These are phyloP conservation scores for Yamadazyma oceani DNA, from an alignment of 1,139 yeast species.

Conservation along the genomic window DNA sequence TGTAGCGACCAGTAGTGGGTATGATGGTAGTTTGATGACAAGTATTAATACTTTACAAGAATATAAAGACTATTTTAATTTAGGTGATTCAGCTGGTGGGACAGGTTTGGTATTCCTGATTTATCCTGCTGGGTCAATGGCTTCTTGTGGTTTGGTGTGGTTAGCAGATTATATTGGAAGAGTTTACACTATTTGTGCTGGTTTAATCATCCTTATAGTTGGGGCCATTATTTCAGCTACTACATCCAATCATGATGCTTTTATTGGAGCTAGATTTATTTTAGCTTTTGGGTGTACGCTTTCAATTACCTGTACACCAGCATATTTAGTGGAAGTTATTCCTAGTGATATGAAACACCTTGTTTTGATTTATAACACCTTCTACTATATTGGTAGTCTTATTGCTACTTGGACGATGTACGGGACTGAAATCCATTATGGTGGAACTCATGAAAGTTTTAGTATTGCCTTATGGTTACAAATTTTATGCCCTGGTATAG, in stretches of 20 bases:
- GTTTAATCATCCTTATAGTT: constrained; percentile 18
- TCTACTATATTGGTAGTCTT: constrained; percentile 22
- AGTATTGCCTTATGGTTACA: constrained; percentile 19
- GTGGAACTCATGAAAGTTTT: constrained; percentile 13
- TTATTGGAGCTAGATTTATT: constrained; percentile 22
- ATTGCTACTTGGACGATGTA: constrained; percentile 23
- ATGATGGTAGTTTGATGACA: constrained; percentile 20
- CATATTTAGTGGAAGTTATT: constrained; percentile 21
- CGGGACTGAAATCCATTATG: constrained; percentile 17
- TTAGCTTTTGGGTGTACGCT: constrained; percentile 11
- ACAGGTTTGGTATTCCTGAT: constrained; percentile 24
- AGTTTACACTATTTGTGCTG: constrained; percentile 17
- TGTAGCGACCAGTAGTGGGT: constrained; percentile 19
- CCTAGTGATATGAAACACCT: constrained; percentile 19
- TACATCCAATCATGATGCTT: constrained; percentile 14
- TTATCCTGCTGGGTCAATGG: constrained; percentile 20
- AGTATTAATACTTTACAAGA: constrained; percentile 18
- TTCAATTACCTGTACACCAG: constrained; percentile 18
- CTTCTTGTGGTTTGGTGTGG: constrained; percentile 17
- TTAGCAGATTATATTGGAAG: constrained; percentile 17
- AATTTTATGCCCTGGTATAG: constrained; percentile 16
- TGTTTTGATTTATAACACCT: constrained; percentile 20
- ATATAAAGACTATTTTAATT: constrained; percentile 16
- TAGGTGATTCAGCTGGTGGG: constrained; percentile 15
- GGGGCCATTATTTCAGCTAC: constrained; percentile 23